Base-by-base conservation (phyloP, 2,329 filamentous ascomycete genomes). In the Atkinsonella hypoxylon region DNA sequence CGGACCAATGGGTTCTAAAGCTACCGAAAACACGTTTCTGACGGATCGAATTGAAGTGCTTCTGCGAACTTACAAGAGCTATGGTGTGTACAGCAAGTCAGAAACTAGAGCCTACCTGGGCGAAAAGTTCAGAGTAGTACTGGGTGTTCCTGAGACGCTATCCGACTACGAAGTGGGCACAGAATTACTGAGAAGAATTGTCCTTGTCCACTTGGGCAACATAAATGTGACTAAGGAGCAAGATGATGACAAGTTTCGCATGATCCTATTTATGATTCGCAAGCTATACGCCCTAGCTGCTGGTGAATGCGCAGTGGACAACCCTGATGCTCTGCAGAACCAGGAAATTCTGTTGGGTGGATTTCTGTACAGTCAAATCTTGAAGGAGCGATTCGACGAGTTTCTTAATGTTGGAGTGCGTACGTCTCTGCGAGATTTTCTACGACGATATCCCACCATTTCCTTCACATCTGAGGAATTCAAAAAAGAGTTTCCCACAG, bases 271-370 rank as follows among this genome's bases (percentile, higher is more conserved):
- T 70, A 97, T 97, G 90, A 87, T 90, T 60, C 79, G 91, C 56
- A 98, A 98, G 68, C 79, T 98, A 32, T 98, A 98, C 63, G 81
- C 90, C 13, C 75, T 98, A 46, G 91, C 93, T 9, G 89, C 90
- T 54, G 90, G 91, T 51, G 91, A 96, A 56, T 97, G 91, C 65
- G 79, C 89, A 4, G 82, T 90, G 4, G 93, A 98, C 71, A 97
- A 98, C 62, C 91, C 93, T 1, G 93, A 98, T 77, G 89, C 93
- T 11, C 85, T 96, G 17, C 90, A 95, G 61, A 95, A 94, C 67
- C 93, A 98, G 64, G 93, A 98, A 67, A 85, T 97, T 52, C 74
- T 98, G 22, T 79, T 98, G 1, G 91, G 91, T 49, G 91, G 93
- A 9, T 95, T 95, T 63, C 72, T 98, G 12, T 98, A 95, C 64